Percentiles rank a stretch among this genome's conserved stretches.
Evolutionary conservation across 1,139 yeast species (phyloP).

Genomic region (Magnusiomyces tetraspermus): DNA sequence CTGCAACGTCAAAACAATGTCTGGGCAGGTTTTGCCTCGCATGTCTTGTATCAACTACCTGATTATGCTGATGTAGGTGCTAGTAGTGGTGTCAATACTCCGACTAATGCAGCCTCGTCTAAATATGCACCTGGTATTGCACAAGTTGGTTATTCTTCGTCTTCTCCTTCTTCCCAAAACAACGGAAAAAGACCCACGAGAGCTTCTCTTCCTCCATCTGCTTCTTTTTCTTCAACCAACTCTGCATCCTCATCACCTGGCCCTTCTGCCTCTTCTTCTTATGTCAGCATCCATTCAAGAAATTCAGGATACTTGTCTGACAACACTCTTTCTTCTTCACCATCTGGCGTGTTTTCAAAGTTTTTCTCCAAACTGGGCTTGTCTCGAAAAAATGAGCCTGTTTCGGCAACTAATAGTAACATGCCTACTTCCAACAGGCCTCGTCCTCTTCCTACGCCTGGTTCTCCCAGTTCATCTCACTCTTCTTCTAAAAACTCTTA

Average conservation of each 20-base stretch:
- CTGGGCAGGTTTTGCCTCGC: conserved; percentile 1
- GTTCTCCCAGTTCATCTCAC: background rate
- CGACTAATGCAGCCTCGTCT: too few relatives aligned
- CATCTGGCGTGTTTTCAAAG: background rate
- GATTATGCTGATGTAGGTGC: too few relatives aligned
- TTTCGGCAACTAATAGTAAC: background rate
- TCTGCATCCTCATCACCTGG: too few relatives aligned
- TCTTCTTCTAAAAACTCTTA: background rate
- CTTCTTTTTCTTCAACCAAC: too few relatives aligned
- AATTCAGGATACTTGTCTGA: too few relatives aligned
- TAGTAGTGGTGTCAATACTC: too few relatives aligned
- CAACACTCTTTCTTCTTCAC: too few relatives aligned
- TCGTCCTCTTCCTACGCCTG: background rate
- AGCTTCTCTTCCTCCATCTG: background rate
- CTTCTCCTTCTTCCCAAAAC: too few relatives aligned
- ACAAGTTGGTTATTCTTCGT: too few relatives aligned
- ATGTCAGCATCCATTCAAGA: too few relatives aligned
- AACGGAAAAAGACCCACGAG: background rate
- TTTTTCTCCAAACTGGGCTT: conserved; percentile 1
- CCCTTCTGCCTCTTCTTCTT: too few relatives aligned
- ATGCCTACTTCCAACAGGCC: background rate
- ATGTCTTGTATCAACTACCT: background rate
- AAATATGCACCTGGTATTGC: too few relatives aligned
- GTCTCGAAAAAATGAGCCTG: background rate
- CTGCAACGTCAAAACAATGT: conserved; percentile 9